These are phyloP conservation scores for Fraxinus baroniana DNA, from an alignment of 305 asterid genomes.

Conservation along the genomic window DNA sequence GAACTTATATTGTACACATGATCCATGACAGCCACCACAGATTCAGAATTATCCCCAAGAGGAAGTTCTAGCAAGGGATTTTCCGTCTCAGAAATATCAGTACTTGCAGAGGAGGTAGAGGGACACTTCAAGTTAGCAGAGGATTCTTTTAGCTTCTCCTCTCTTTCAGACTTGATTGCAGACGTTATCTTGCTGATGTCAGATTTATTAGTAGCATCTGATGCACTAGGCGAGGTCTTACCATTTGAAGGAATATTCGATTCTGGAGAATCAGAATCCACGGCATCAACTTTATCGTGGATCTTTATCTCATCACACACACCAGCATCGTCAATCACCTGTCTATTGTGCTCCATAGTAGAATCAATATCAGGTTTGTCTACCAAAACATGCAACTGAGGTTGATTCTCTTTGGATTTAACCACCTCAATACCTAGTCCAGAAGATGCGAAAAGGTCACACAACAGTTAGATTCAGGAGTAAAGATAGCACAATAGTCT, in stretches of 20 bases:
- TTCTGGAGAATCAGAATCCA: background rate
- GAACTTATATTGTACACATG: constrained; percentile 12
- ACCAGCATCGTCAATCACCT: constrained; percentile 30
- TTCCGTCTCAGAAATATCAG: constrained; percentile 6
- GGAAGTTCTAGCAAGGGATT: constrained; percentile 17
- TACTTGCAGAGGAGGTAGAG: background rate
- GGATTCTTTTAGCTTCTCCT: constrained; percentile 29
- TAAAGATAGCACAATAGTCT: constrained; percentile 6
- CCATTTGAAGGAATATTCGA: constrained; percentile 21
- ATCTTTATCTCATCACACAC: constrained; percentile 23
- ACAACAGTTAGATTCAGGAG: constrained; percentile 20
- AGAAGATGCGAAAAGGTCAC: constrained; percentile 11
- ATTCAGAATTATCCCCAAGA: constrained; percentile 15
- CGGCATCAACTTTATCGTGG: background rate
- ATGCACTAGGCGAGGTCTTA: constrained; percentile 26
- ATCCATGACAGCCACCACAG: background rate
- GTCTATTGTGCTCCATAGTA: constrained; percentile 27
- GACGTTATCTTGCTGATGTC: constrained; percentile 25
- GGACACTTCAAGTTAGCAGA: constrained; percentile 20
- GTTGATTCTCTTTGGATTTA: constrained; percentile 30
- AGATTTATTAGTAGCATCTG: constrained; percentile 27
- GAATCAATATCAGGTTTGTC: constrained; percentile 42
- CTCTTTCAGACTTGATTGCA: constrained; percentile 26
- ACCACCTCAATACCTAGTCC: constrained; percentile 36
- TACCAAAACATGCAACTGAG: constrained; percentile 30